Evolutionary conservation across 2,329 filamentous ascomycete species (phyloP).

Genomic region (Ophiocordyceps sinensis): DNA sequence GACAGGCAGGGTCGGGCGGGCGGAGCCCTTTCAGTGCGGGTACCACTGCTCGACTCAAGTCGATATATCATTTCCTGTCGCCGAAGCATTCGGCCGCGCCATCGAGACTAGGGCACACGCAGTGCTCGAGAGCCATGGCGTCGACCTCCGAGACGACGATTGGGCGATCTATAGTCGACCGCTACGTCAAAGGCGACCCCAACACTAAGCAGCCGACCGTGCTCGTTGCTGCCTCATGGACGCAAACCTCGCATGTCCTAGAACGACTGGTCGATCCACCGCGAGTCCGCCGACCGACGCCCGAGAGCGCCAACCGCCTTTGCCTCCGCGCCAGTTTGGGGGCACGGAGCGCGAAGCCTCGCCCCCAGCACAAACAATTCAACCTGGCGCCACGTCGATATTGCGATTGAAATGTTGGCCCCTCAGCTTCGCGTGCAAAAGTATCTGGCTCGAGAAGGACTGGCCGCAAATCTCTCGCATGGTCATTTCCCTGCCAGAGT

Average conservation of each 20-base stretch:
- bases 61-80: not conserved
- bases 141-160: not conserved
- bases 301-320: no score
- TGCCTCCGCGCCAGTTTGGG: no score
- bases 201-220: not conserved
- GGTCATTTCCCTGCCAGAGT: not conserved
- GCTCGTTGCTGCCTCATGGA: not conserved
- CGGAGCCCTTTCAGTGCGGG: no score
- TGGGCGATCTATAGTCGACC: not conserved
- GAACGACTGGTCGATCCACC: no score
- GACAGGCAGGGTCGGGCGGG: no score
- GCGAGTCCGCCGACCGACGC: no score
- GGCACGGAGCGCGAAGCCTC: no score
- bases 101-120: not conserved
- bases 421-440: not conserved
- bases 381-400: not conserved
- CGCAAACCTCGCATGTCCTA: no score
- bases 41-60: no score
- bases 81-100: not conserved
- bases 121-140: not conserved
- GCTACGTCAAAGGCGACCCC: not conserved
- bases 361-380: no score
- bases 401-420: not conserved
- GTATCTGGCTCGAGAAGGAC: not conserved
- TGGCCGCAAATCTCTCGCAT: not conserved